Evolutionary conservation across 163 green algal genomes (phyloP).

Genomic region (Volvox carteri): DNA sequence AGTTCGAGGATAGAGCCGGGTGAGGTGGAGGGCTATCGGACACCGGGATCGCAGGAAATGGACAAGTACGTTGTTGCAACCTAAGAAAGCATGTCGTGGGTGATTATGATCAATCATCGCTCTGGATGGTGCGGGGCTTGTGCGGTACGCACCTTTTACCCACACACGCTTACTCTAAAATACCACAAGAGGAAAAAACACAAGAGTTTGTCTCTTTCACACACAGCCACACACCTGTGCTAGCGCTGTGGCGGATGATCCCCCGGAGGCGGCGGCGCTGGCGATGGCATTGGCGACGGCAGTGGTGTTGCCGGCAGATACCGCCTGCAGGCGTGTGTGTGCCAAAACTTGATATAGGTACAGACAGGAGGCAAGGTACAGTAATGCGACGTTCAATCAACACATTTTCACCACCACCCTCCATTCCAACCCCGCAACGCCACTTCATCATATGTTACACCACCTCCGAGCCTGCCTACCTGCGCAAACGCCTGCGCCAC

Average conservation of each 20-base stretch:
- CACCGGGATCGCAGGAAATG: no score
- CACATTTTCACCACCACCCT: neutral
- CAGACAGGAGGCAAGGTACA: neutral
- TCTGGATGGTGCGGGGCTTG: neutral
- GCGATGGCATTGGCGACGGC: constrained; percentile 31
- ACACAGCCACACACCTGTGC: neutral
- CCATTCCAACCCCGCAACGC: neutral
- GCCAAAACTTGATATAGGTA: neutral
- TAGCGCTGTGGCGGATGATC: constrained; percentile 7
- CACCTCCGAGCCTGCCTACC: neutral
- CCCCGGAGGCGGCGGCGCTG: neutral
- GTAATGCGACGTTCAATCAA: neutral
- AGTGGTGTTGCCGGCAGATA: constrained; percentile 17
- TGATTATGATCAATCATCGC: no score
- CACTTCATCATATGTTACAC: neutral
- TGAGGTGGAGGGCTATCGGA: no score
- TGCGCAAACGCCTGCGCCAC: constrained; percentile 31
- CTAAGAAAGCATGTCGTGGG: no score
- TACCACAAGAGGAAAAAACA: no score
- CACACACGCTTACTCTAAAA: no score
- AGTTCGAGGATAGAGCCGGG: no score
- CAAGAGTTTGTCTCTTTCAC: no score
- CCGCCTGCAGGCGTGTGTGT: constrained; percentile 12
- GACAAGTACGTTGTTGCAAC: no score
- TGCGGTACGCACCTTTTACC: no score